These are phyloP conservation scores for Plantago ovata DNA, from an alignment of 257 asterid species.

Conservation along the genomic window DNA sequence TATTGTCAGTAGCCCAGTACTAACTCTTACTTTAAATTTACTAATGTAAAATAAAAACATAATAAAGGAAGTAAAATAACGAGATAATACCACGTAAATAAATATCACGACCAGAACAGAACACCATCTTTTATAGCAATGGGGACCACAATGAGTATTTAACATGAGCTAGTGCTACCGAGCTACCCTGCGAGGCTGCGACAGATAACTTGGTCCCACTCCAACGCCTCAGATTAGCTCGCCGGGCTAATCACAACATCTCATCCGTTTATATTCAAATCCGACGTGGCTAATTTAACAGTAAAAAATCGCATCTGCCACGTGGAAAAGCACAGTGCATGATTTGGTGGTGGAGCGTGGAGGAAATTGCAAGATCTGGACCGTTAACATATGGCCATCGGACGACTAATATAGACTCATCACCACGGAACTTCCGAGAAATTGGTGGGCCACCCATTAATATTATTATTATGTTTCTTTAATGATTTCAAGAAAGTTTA, in stretches of 20 bases:
- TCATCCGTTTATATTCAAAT: constrained; percentile 25
- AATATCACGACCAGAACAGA: too few species aligned
- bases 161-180: constrained; percentile 24
- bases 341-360: constrained; percentile 39
- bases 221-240: constrained; percentile 35
- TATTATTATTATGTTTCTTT: neutral
- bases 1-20: too few species aligned
- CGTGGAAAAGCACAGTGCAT: constrained; percentile 16
- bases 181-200: constrained; percentile 20
- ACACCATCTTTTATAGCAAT: constrained; percentile 16
- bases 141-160: constrained; percentile 20
- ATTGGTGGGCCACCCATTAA: constrained; percentile 32
- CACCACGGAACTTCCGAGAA: constrained; percentile 73
- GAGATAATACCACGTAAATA: too few species aligned
- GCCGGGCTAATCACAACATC: constrained; percentile 14
- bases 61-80: too few species aligned
- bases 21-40: too few species aligned
- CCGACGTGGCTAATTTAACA: constrained; percentile 51
- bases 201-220: constrained; percentile 36
- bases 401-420: constrained; percentile 42
- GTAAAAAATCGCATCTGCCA: constrained; percentile 59
- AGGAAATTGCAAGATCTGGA: constrained; percentile 16
- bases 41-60: too few species aligned
- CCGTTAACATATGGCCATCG: constrained; percentile 24
- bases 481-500: neutral